phyloP scores from a whole-genome alignment of 2,329 filamentous ascomycete species.

The Exophiala sp. region DNA sequence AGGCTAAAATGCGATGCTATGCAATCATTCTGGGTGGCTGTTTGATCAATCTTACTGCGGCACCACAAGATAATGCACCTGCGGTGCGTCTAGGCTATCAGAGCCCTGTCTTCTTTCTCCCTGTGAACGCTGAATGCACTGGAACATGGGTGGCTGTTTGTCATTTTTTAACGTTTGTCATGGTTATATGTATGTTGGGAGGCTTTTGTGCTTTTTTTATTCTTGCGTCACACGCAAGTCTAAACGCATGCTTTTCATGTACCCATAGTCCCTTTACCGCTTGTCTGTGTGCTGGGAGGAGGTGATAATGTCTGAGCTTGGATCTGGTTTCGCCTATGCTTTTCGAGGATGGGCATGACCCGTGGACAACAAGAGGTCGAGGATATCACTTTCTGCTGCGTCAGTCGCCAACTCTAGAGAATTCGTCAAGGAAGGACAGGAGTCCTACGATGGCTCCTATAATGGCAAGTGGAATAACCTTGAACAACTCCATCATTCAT shows the following conservation, averaged over 20 bases:
- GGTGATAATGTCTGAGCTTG: background rate
- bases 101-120: slow-evolving; percentile 14
- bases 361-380: too few species aligned
- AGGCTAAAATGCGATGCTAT: slow-evolving; percentile 17
- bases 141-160: slow-evolving; percentile 25
- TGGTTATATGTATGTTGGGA: slow-evolving; percentile 19
- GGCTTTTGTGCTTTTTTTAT: slow-evolving; percentile 12
- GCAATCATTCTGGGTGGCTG: slow-evolving; percentile 25
- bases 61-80: slow-evolving; percentile 7
- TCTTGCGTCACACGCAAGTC: background rate
- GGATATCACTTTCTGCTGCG: too few species aligned
- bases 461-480: too few species aligned
- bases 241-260: slow-evolving; percentile 6
- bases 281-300: slow-evolving; percentile 1
- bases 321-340: background rate
- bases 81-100: slow-evolving; percentile 21
- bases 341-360: too few species aligned
- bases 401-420: too few species aligned
- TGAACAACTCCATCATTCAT: too few species aligned
- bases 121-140: slow-evolving; percentile 20
- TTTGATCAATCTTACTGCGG: slow-evolving; percentile 24
- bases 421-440: too few species aligned
- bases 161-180: slow-evolving; percentile 11
- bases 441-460: too few species aligned
- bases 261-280: slow-evolving; percentile 13